These are phyloP conservation scores for Salvia miltiorrhiza DNA, from an alignment of 257 asterid species.

Conservation along the genomic window DNA sequence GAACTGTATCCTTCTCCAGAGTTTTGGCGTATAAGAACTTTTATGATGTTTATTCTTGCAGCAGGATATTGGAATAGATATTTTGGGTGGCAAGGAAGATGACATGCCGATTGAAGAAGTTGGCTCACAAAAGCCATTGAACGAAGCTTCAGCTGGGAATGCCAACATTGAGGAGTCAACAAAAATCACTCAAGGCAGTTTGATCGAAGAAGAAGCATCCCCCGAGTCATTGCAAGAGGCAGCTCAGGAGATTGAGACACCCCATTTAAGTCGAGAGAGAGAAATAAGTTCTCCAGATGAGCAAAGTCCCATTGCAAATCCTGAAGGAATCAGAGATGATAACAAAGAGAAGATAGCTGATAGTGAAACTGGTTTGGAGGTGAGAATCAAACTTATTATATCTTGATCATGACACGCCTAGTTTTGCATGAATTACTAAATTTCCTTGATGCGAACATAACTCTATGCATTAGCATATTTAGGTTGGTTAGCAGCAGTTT, in stretches of 20 bases:
- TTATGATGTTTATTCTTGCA: slow-evolving; percentile 2
- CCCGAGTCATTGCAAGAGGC: slow-evolving; percentile 15
- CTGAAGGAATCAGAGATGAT: slow-evolving; percentile 22
- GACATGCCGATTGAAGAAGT: slow-evolving; percentile 10
- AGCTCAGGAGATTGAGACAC: slow-evolving; percentile 9
- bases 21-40: neutral
- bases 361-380: slow-evolving; percentile 11
- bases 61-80: slow-evolving; percentile 21
- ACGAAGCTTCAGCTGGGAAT: slow-evolving; percentile 6
- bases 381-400: neutral
- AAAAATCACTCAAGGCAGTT: slow-evolving; percentile 9
- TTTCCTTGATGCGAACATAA: neutral
- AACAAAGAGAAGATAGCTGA: slow-evolving; percentile 20
- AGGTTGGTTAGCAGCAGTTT: no score
- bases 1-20: neutral
- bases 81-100: neutral
- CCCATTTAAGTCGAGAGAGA: slow-evolving; percentile 17
- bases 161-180: slow-evolving; percentile 8
- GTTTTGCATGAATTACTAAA: neutral
- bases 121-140: slow-evolving; percentile 9
- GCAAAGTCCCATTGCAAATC: slow-evolving; percentile 13
- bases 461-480: neutral
- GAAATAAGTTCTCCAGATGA: slow-evolving; percentile 20
- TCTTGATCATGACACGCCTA: neutral
- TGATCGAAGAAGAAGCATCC: slow-evolving; percentile 17